A percentile compares a stretch with the other conserved stretches of the same genome.
Conservation (phyloP, 2,329 filamentous ascomycete species). For the Cytospora chrysosperma region DNA sequence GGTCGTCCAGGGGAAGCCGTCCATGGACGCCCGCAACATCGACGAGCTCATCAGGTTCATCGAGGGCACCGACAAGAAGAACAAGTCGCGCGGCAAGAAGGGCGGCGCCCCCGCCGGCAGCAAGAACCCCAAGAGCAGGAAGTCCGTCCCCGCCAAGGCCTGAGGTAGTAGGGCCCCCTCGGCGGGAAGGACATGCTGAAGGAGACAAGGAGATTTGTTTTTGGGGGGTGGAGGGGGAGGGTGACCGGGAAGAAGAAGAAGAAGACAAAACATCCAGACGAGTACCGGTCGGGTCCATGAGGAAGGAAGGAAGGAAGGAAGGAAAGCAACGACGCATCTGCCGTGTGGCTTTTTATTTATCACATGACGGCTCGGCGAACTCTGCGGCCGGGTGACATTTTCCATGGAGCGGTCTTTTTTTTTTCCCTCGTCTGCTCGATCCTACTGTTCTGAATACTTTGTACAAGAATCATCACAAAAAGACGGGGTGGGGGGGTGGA, state of each 20-base stretch:
- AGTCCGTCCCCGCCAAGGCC: constrained; percentile 15
- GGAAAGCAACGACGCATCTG: not conserved
- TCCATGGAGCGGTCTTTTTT: not conserved
- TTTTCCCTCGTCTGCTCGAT: not conserved
- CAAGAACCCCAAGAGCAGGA: constrained; percentile 57
- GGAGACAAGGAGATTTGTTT: too few relatives aligned
- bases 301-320: not conserved
- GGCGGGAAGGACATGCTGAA: too few relatives aligned
- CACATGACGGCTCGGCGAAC: not conserved
- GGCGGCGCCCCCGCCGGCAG: constrained; percentile 24
- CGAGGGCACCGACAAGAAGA: constrained; percentile 59
- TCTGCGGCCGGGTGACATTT: not conserved
- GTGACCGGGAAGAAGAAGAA: not conserved
- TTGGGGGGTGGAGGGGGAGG: too few relatives aligned
- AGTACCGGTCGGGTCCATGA: not conserved
- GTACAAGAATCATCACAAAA: not conserved
- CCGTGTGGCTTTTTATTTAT: not conserved
- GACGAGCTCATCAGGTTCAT: constrained; percentile 95
- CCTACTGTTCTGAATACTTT: not conserved
- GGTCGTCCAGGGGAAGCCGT: constrained; percentile 30
- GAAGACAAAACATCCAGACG: not conserved
- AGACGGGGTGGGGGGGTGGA: not conserved
- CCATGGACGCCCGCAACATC: constrained; percentile 77
- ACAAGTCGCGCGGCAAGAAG: constrained; percentile 36
- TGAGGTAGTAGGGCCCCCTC: not conserved